Base-by-base conservation (phyloP, 176 grass and related monocot genomes). In the Miscanthus lutarioriparius region DNA sequence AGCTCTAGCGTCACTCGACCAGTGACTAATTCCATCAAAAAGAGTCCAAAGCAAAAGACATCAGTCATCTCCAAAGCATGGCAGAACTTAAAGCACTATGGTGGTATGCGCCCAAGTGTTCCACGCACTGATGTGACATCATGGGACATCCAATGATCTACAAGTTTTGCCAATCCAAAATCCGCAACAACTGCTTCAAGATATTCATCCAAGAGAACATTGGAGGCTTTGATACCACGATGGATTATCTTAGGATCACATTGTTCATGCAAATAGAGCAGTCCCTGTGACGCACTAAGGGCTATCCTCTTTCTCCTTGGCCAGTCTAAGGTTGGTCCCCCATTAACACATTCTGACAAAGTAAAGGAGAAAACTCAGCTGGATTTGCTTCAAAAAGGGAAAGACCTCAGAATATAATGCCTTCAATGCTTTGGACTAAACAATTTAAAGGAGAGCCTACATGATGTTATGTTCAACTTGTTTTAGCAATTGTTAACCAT, bases 181-280 rank as follows among this genome's bases (percentile, higher is more conserved):
- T 97, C 92, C 1, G 92, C 91, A 47, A 97, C 92, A 63, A 95
- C 59, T 12, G 95, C 92, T 84, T 97, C 92, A 30, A 95, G 72
- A 90, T 87, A 66, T 63, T 90, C 89, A 80, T 95, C 95, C 27
- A 97, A 90, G 45, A 97, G 95, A 83, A 97, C 27, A 1, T 97
- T 97, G 14, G 87, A 90, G n/a, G 85, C 95, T 86, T 97, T 97
- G 80, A 97, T 94, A 70, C 95, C 95, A 10, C 95, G 66, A 72
- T 95, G 95, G 35, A 95, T 95, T 66, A 97, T 97, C 64, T 90
- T 97, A 37, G 87, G 92, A 54, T 95, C 92, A 73, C 95, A 97
- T 43, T 91, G 89, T 33, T 95, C 95, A 25, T 97, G 95, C 76
- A 97, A 79, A 78, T 95, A 95, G 23, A 91, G 28, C 11, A 97